These are phyloP conservation scores for Salinomyces thailandicus DNA, from an alignment of 2,329 filamentous ascomycete species.

Conservation along the genomic window DNA sequence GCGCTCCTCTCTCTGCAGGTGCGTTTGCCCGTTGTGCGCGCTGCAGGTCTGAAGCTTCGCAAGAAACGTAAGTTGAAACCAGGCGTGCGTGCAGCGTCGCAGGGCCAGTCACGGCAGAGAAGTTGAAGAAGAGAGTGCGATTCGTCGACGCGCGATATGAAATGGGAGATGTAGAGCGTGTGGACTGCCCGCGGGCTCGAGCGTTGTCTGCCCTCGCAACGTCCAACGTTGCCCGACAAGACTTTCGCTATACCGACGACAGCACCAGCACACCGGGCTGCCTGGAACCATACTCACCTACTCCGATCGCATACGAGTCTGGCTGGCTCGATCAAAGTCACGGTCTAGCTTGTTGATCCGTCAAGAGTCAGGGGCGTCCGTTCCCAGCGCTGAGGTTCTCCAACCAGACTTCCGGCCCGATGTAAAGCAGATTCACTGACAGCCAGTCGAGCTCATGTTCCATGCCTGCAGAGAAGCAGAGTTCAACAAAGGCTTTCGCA, in stretches of 20 bases:
- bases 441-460: too few species aligned
- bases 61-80: conserved; percentile 2
- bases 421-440: neutral
- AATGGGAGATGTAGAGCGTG: neutral
- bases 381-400: neutral
- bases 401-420: neutral
- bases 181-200: neutral
- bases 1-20: conserved; percentile 1
- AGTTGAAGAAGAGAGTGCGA: neutral
- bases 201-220: neutral
- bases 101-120: conserved; percentile 6
- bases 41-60: conserved; percentile 4
- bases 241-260: neutral
- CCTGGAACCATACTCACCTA: neutral
- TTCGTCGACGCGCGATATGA: conserved; percentile 6
- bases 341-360: too few species aligned
- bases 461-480: too few species aligned
- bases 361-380: too few species aligned
- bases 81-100: conserved; percentile 5
- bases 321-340: too few species aligned
- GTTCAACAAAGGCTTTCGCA: too few species aligned
- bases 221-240: neutral
- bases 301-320: too few species aligned
- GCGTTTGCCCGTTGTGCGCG: conserved; percentile 3
- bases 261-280: too few species aligned